These are phyloP conservation scores for Pseudonitzschia multiseries DNA, from an alignment of 108 stramenopile species.

Conservation along the genomic window DNA sequence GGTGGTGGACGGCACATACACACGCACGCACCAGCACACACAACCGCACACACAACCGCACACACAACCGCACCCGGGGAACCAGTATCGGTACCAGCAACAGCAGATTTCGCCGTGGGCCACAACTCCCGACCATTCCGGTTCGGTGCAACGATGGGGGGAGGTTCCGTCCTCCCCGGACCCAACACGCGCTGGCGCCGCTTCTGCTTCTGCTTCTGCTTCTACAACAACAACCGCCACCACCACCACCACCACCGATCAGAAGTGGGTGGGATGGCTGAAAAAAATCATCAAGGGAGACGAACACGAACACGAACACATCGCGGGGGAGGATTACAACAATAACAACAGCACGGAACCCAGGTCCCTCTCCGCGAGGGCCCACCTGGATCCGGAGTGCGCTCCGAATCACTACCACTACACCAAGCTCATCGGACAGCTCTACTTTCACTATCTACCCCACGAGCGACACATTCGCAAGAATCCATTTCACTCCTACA, in stretches of 20 bases:
- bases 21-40: no score
- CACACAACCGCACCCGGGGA: background rate
- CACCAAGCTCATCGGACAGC: slow-evolving; percentile 18
- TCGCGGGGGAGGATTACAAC: no score
- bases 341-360: no score
- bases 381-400: slow-evolving; percentile 22
- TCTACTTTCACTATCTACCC: slow-evolving; percentile 26
- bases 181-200: no score
- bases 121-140: background rate
- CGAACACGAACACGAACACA: no score
- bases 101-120: background rate
- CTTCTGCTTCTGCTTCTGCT: no score
- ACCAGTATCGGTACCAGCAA: background rate
- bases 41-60: no score
- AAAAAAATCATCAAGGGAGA: background rate
- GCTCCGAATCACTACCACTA: slow-evolving; percentile 33
- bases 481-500: slow-evolving; percentile 1
- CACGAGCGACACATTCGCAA: background rate
- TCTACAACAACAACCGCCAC: background rate
- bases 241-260: background rate
- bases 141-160: background rate
- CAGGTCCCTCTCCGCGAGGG: slow-evolving; percentile 12
- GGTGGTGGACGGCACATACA: no score
- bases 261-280: slow-evolving; percentile 8
- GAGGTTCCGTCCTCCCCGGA: no score